Evolutionary conservation across 2,329 filamentous ascomycete genomes (phyloP), one percentile per base, ranked within the genome.

Genomic region (Talaromyces sp.): DNA sequence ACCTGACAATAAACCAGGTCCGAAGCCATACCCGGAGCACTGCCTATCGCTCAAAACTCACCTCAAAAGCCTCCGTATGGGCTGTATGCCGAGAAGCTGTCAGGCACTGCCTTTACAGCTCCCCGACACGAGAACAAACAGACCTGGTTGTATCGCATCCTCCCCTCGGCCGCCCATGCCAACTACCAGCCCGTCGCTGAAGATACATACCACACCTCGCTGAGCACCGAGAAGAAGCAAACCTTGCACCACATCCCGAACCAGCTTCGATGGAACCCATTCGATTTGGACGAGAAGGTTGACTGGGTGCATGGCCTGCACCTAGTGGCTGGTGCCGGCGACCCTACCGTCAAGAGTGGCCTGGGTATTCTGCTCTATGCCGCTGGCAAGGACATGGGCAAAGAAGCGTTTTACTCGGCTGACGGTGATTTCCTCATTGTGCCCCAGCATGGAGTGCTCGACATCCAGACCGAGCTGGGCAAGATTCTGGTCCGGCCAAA

Each of bases 281-380:
- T 92, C 71, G 87, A 92, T 67, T 80, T 92, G 55, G 86, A 91
- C 65, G 81, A 89, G 72, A 81, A 80, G 3, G 85, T 85, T 2
- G 86, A 89, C 68, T 90, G 86, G 86, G 85, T 89, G 25, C 84
- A 88, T 68, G 83, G 83, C 60, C 76, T 93, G 65, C 86, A 89
- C 63, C 81, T 93, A 22, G 81, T 96, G 11, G 91, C 90, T 1
- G 91, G 91, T 3, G 86, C 91, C 0, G 92, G 92, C 17, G 89
- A 95, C 68, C 87, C 91, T 0, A 88, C 88, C 0, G 82, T 89
- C 73, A 96, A 96, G 77, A 81, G 84, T 19, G 92, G 92, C 0
- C 69, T 96, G 49, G 92, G 90, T 25, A 92, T 95, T 63, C 88
- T 90, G 73, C 85, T 95, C 61, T 96, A 91, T 71, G 88, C 89